Conservation (phyloP, 2,329 filamentous ascomycete species). For the Thelonectria rubi region DNA sequence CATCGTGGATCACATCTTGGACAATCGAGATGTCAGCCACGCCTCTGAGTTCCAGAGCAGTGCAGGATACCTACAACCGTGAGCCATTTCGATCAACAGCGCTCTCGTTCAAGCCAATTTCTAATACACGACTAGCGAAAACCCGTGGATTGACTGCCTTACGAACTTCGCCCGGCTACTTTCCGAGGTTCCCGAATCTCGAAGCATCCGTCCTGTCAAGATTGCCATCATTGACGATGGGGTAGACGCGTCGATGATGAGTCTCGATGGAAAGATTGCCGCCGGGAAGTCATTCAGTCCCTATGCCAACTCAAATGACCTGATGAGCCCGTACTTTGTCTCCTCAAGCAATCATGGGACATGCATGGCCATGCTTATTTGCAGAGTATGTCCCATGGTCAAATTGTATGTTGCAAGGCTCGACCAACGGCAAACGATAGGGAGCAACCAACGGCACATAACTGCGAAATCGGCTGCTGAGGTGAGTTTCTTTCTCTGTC, state of each 20-base stretch:
- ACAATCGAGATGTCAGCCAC: background rate
- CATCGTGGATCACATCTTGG: background rate
- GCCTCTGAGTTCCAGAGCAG: background rate
- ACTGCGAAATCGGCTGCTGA: constrained; percentile 1
- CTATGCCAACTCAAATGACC: background rate
- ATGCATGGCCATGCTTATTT: background rate
- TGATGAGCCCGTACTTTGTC: background rate
- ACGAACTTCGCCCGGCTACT: no score
- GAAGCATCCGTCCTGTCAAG: no score
- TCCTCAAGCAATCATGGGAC: constrained; percentile 1
- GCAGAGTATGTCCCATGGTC: background rate
- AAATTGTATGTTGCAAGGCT: background rate
- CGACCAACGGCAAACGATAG: background rate
- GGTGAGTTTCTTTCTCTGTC: background rate
- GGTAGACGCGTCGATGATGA: background rate
- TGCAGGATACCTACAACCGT: background rate
- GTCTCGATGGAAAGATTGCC: background rate
- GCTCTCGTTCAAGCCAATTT: background rate
- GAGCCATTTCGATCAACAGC: background rate
- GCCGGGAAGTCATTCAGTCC: background rate
- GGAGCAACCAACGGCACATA: background rate
- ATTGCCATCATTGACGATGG: background rate
- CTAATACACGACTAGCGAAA: background rate
- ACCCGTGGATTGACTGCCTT: background rate
- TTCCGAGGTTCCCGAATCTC: no score